Base-by-base conservation (phyloP, 2,329 filamentous ascomycete species). In the Microdochium trichocladiopsis region DNA sequence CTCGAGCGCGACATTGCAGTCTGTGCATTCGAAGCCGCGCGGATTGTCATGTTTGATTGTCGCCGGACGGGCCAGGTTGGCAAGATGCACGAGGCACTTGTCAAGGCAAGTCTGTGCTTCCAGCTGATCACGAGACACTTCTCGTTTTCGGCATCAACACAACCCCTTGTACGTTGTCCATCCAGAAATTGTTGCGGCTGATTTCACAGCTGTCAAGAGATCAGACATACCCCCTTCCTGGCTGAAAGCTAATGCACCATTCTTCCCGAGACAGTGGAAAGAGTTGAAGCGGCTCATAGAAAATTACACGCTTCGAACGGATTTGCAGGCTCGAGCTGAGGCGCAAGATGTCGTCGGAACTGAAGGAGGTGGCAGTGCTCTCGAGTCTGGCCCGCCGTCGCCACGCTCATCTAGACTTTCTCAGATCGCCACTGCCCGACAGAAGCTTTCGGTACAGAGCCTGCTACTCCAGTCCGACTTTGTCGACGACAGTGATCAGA, bases 1-100 rank as follows among this genome's bases (percentile, higher is more conserved):
- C 60, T 73, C 0, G 71, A 75, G 50, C 67, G 69, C 28, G 71
- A 74, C 45, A 66, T 65, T 0, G 71, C 72, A 4, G 69, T 75
- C 2, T 74, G 72, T 36, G 70, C 68, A 1, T 74, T 73, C 25
- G 71, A 75, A 33, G 65, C 67, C 3, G 66, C 69, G 1, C 64
- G 70, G 1, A 58, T 74, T 2, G 60, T 73, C 1, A 57, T 72
- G 16, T 72, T 70, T 57, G 56, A 57, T 45, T 57, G 58, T 12
- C 56, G 58, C 24, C 56, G 55, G 11, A 52, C 56, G 2, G 54
- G 55, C 9, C 56, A 61, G 1, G 51, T 50, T 10, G 57, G 60
- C 2, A 55, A 54, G n/a, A 56, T 61, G n/a, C 57, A 61, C 21
- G 47, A 52, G 18, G 60, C 59, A 12, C 57, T 64, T n/a, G 52